Evolutionary conservation across 2,329 filamentous ascomycete genomes (phyloP).

Genomic region (Botrytis medusae): DNA sequence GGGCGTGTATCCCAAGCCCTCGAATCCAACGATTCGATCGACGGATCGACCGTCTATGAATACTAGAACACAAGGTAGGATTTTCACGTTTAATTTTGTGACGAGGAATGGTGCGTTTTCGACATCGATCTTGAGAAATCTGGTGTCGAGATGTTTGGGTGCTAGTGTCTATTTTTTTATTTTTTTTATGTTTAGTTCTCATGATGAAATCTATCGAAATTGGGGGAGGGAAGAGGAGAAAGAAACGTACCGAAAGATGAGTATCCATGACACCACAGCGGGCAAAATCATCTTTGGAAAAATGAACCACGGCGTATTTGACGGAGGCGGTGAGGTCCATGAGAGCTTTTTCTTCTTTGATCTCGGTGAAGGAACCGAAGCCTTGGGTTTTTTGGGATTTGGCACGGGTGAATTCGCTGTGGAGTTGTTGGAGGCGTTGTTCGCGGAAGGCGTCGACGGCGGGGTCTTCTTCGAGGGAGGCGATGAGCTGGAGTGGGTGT

Average conservation of each 20-base stretch:
- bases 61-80: slow-evolving; percentile 57
- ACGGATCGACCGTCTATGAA: slow-evolving; percentile 56
- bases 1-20: slow-evolving; percentile 52
- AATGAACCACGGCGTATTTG: slow-evolving; percentile 44
- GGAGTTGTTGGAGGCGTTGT: slow-evolving; percentile 56
- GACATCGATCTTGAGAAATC: slow-evolving; percentile 58
- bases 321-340: slow-evolving; percentile 48
- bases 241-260: slow-evolving; percentile 40
- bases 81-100: slow-evolving; percentile 56
- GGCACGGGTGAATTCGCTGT: slow-evolving; percentile 53
- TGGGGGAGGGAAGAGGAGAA: neutral
- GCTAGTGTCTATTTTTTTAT: slow-evolving; percentile 45
- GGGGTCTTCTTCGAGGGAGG: slow-evolving; percentile 53
- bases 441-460: slow-evolving; percentile 56
- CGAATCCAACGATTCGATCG: slow-evolving; percentile 59
- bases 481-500: slow-evolving; percentile 51
- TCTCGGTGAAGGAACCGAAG: slow-evolving; percentile 54
- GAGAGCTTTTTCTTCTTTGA: slow-evolving; percentile 57
- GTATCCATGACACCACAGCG: slow-evolving; percentile 45
- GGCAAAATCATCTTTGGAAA: slow-evolving; percentile 45
- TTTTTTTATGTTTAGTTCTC: slow-evolving; percentile 18
- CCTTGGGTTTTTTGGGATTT: slow-evolving; percentile 51
- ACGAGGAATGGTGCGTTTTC: slow-evolving; percentile 60
- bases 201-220: too few relatives aligned
- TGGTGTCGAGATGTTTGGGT: slow-evolving; percentile 57